Evolutionary conservation across 352 stramenopile species (phyloP), one percentile per base, ranked within the genome.

Genomic region (Phytophthora tentaculata): DNA sequence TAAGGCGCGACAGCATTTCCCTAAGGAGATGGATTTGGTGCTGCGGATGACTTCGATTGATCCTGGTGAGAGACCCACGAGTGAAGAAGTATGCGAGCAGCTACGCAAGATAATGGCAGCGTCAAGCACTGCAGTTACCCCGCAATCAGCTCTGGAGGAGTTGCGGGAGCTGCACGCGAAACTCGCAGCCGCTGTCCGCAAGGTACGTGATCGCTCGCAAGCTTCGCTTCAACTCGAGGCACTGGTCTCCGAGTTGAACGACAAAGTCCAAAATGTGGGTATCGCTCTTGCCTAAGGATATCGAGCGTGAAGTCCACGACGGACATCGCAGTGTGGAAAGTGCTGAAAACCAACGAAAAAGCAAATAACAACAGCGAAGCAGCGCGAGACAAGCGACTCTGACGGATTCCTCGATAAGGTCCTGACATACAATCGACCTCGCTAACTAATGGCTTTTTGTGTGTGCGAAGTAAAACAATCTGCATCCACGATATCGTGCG

Each of bases 21-120:
- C 87, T 0, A 76, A 76, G 29, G 87, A 95, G 55, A 92, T 92
- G 80, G 73, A 79, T 7, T 61, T 95, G 13, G 84, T 95, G 23
- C 64, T 91, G 19, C 79, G 80, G 32, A 95, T 95, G 87, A 94
- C 84, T 2, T 81, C 87, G 14, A 75, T 89, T 22, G 84, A 95
- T 24, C 87, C 87, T 8, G 70, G 67, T 4, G 87, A 95, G 57
- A 77, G 86, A 52, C 82, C 69, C 17, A 82, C 75, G 17, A 83
- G 72, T 35, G 79, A 85, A 60, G 82, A 92, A 39, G 83, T 92
- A 26, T 77, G 69, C 26, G 82, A 91, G 16, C 73, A 85, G 44
- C 69, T 92, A 50, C 72, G 72, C 13, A 70, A 73, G 17, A 73
- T 90, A 23, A 39, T 89, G n/a, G 74, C 73, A 24, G 61, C 70